Evolutionary conservation across 1,284 basidiomycete genomes (phyloP), one percentile per base, ranked within the genome.

Genomic region (Rhodotorula sp.): DNA sequence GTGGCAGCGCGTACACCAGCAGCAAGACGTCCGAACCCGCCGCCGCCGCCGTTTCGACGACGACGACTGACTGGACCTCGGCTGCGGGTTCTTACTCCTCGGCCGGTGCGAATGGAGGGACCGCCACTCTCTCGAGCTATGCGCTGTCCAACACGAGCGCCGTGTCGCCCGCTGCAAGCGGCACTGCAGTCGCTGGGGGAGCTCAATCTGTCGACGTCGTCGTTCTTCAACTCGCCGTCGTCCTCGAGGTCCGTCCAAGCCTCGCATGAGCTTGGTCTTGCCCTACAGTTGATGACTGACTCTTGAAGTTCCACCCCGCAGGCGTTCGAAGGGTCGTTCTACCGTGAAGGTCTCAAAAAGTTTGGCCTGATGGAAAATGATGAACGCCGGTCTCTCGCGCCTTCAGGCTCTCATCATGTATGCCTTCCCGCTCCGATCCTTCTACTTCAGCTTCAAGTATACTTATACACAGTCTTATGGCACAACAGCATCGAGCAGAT

Each of bases 331-430:
- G 61, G 31, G 18, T 23, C 61, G 43, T 62, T 62, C 34, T 62
- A 62, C 34, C 64, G 23, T 23, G 90, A 92, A 81, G 86, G 88
- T 73, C 84, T 92, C 39, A 90, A 92, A 81, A 87, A 87, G 78
- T 93, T 92, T 84, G 83, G 86, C 78, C 81, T 84, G 49, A 80
- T 84, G 10, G 90, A 89, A 89, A 81, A 92, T 93, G 80, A 82
- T 81, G 21, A 72, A 81, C 31, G 91, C 91, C 70, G 91, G 91
- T 29, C 91, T 89, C 82, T 80, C 85, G 10, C 84, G 21, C 23
- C 7, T 58, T 20, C 66, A 68, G 47, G 63, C 67, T 7, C 18
- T 39, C 14, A 70, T 89, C 60, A 83, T 89, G 70, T 68, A n/a
- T 34, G 67, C 59, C 5, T 18, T 2, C 10, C 16, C 14, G 15